Conservation (phyloP, 2,329 filamentous ascomycete species). For the Didymella segeticola region DNA sequence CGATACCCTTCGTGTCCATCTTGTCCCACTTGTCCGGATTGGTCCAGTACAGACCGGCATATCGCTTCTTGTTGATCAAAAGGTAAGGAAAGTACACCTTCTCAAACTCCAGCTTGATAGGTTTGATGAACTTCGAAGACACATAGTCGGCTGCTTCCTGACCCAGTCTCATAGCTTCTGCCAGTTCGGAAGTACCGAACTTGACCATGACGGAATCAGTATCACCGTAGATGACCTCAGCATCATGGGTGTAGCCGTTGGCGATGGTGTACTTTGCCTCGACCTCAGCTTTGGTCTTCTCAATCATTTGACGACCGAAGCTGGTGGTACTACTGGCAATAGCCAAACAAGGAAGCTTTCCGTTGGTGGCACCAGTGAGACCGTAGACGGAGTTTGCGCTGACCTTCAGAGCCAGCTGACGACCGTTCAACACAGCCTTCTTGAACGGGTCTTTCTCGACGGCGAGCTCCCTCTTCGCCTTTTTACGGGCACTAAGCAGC, state of each 20-base stretch:
- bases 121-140: constrained; percentile 90
- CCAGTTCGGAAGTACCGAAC: constrained; percentile 87
- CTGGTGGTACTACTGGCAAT: constrained; percentile 97
- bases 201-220: constrained; percentile 99
- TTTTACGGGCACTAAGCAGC: constrained; percentile 87
- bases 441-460: constrained; percentile 94
- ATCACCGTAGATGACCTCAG: constrained; percentile 97
- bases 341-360: constrained; percentile 91
- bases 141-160: constrained; percentile 89
- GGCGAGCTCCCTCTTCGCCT: constrained; percentile 88
- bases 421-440: constrained; percentile 96
- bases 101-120: constrained; percentile 98
- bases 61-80: constrained; percentile 99
- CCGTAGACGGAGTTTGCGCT: constrained; percentile 98
- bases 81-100: constrained; percentile 99
- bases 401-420: constrained; percentile 93
- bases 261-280: constrained; percentile 87
- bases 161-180: constrained; percentile 92
- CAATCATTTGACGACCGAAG: constrained; percentile 98
- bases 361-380: constrained; percentile 92
- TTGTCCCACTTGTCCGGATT: constrained; percentile 95
- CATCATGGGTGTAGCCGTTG: constrained; percentile 93
- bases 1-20: constrained; percentile 99
- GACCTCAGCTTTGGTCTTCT: constrained; percentile 95
- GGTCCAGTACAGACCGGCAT: constrained; percentile 97